Evolutionary conservation across 768 basidiomycete genomes (phyloP).

Genomic region (Tricholoma flavovirens): DNA sequence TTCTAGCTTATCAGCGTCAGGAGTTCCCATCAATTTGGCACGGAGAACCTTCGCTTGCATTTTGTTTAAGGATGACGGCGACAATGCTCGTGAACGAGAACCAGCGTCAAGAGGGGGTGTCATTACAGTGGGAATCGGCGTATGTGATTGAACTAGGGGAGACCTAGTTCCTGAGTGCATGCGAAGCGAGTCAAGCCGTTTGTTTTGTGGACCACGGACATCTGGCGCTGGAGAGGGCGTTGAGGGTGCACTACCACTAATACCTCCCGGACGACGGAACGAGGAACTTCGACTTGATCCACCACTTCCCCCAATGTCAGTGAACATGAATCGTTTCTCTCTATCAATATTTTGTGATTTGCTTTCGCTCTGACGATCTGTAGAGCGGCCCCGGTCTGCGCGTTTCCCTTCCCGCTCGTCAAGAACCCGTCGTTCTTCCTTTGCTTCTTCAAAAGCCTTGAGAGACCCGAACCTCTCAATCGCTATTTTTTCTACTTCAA

Average conservation of each 20-base stretch:
- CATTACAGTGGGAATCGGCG: slow-evolving; percentile 89
- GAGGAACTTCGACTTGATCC: slow-evolving; percentile 77
- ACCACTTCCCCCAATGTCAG: slow-evolving; percentile 55
- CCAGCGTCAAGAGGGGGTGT: slow-evolving; percentile 48
- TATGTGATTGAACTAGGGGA: slow-evolving; percentile 56
- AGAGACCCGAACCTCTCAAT: slow-evolving; percentile 84
- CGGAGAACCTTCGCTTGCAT: slow-evolving; percentile 90
- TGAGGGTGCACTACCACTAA: slow-evolving; percentile 45
- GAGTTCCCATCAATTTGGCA: slow-evolving; percentile 80
- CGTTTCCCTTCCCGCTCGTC: slow-evolving; percentile 73
- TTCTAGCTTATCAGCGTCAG: slow-evolving; percentile 74
- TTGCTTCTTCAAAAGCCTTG: slow-evolving; percentile 83
- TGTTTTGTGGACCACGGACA: slow-evolving; percentile 34
- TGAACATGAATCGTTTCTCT: slow-evolving; percentile 63
- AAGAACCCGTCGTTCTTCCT: slow-evolving; percentile 77
- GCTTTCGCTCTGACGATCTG: slow-evolving; percentile 24
- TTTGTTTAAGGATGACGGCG: slow-evolving; percentile 80
- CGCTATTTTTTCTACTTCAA: slow-evolving; percentile 70
- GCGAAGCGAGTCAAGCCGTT: slow-evolving; percentile 56
- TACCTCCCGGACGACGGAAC: slow-evolving; percentile 77
- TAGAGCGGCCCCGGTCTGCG: slow-evolving; percentile 27
- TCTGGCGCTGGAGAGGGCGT: slow-evolving; percentile 55
- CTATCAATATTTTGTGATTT: slow-evolving; percentile 27
- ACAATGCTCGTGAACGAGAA: slow-evolving; percentile 43
- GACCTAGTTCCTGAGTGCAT: slow-evolving; percentile 55